Evolutionary conservation across 805 yeast species (phyloP), one percentile per base, ranked within the genome.

Genomic region (Pichia exigua): DNA sequence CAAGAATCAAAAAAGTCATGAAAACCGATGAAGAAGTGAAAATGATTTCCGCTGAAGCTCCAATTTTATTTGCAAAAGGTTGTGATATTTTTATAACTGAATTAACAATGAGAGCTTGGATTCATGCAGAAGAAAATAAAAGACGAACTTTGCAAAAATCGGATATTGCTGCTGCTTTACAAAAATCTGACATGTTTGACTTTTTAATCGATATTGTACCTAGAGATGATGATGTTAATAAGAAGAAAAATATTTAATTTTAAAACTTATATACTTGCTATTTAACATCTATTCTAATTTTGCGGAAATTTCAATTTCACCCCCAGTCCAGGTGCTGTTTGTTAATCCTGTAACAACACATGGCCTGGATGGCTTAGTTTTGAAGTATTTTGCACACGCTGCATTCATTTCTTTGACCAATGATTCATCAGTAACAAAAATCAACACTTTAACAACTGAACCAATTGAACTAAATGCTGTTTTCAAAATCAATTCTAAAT

Each of bases 31-130:
- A 89, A 64, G 97, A 92, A 57, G 98, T 94, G 41, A 80, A 90
- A 57, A 94, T 94, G 99, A 94, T 94, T 52, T 82, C 94, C 57
- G 98, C 99, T 2, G 99, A 94, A 70, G 98, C 98, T 0, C 99
- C 99, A 2, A 90, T 94, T 35, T 70, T 94, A 54, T 94, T 94
- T 72, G 98, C 99, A 45, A 94, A 94, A 67, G 98, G 98, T 1
- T 94, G 99, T 69, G 99, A 94, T 65, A 83, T 94, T 38, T 94
- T 94, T 69, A 92, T 94, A 59, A 91, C 99, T 0, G 99, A 94
- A 66, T 73, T 94, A 50, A 91, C 99, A 15, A 91, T 94, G 97
- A 76, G 99, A 53, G 97, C 99, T 9, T 94, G 99, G 99, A 89
- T 94, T 55, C 97, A 91, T 61, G 97, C 98, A 3, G 98, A 94